Conservation (phyloP, 768 basidiomycete species). For the Phlegmacium glaucopus region DNA sequence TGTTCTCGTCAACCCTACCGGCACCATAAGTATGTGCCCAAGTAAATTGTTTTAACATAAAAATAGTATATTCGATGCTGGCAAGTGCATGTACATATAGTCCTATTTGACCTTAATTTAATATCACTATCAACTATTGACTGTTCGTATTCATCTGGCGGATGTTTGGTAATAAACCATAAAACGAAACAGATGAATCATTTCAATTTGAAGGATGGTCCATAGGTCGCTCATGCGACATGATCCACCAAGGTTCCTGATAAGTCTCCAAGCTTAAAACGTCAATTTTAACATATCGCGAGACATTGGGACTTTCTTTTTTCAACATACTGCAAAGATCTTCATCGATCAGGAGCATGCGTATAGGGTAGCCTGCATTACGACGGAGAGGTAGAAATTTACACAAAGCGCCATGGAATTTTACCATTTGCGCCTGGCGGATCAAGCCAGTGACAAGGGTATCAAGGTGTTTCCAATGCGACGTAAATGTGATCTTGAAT, state of each 20-base stretch:
- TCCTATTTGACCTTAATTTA: too few relatives aligned
- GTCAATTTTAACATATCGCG: conserved; percentile 9
- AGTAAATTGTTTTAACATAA: too few relatives aligned
- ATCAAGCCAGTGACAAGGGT: conserved; percentile 27
- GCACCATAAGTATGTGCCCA: too few relatives aligned
- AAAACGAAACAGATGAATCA: too few relatives aligned
- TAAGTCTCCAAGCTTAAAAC: conserved; percentile 20
- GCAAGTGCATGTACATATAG: too few relatives aligned
- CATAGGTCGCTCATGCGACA: neutral
- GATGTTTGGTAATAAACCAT: too few relatives aligned
- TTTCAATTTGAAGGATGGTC: too few relatives aligned
- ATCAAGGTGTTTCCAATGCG: conserved; percentile 14
- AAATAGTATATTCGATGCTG: too few relatives aligned
- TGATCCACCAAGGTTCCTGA: conserved; percentile 29
- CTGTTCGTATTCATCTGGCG: too few relatives aligned
- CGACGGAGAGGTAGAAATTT: conserved; percentile 16
- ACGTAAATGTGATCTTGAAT: conserved; percentile 15
- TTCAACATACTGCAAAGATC: conserved; percentile 18
- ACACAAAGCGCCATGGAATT: conserved; percentile 15
- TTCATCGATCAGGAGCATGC: conserved; percentile 24
- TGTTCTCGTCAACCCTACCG: too few relatives aligned
- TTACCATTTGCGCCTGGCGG: conserved; percentile 17
- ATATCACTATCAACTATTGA: too few relatives aligned
- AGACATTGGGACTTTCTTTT: conserved; percentile 1
- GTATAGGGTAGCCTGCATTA: conserved; percentile 14